These are phyloP conservation scores for Lactarius quietus DNA, from an alignment of 768 basidiomycete species.

Conservation along the genomic window DNA sequence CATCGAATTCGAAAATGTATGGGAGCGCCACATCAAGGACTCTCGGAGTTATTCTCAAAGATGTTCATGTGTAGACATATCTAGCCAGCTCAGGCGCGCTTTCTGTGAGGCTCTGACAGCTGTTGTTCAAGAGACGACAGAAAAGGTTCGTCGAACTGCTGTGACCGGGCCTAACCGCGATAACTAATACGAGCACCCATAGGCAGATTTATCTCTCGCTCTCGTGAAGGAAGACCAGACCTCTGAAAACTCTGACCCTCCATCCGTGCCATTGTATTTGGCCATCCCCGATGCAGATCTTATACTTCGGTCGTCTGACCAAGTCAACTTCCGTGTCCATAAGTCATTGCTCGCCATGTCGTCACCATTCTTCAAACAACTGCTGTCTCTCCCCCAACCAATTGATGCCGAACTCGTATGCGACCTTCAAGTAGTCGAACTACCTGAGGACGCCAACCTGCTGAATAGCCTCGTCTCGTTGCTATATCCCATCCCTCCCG, in stretches of 20 bases:
- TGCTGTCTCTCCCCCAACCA: neutral
- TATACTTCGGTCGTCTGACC: neutral
- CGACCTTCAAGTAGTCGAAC: no score
- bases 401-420: neutral
- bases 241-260: neutral
- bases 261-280: neutral
- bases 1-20: slow-evolving; percentile 1
- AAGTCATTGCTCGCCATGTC: neutral
- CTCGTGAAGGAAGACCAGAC: neutral
- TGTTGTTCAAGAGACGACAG: neutral
- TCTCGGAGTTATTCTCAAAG: neutral
- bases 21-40: neutral
- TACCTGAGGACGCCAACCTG: no score
- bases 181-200: neutral
- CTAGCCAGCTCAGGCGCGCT: neutral
- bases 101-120: neutral
- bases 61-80: neutral
- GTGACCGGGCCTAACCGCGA: neutral
- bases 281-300: neutral
- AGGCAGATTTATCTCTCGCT: neutral
- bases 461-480: slow-evolving; percentile 5
- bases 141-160: neutral
- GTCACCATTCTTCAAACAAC: neutral
- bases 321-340: neutral
- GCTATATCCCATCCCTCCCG: slow-evolving; percentile 3